phyloP scores from a whole-genome alignment of 495 filamentous ascomycete species.

The Aspergillus wentii region DNA sequence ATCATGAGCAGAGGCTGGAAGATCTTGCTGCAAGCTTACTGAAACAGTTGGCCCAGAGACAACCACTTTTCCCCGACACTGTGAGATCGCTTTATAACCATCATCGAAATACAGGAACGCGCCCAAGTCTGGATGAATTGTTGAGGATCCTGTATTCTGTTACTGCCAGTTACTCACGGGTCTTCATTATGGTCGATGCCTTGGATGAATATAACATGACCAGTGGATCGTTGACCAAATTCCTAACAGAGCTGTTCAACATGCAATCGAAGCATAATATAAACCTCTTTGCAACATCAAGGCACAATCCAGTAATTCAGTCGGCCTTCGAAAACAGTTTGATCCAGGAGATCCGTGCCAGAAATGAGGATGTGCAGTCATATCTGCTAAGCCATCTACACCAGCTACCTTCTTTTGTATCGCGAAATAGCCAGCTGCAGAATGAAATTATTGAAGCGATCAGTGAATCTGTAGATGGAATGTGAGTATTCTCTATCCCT shows the following conservation, averaged over 20 bases:
- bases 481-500: constrained; percentile 13
- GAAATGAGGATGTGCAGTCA: constrained; percentile 4
- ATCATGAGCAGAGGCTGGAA: constrained; percentile 15
- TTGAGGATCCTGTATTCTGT: neutral
- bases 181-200: constrained; percentile 35
- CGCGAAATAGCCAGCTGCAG: constrained; percentile 10
- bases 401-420: constrained; percentile 10
- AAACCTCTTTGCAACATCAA: constrained; percentile 16
- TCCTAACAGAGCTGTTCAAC: constrained; percentile 11
- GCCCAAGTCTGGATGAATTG: neutral
- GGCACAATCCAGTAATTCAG: constrained; percentile 2
- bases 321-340: neutral
- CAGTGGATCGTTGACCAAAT: constrained; percentile 1
- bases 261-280: neutral
- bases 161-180: neutral
- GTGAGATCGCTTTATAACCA: neutral
- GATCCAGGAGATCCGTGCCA: constrained; percentile 5
- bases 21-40: constrained; percentile 21
- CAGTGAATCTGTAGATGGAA: constrained; percentile 22
- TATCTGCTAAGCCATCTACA: constrained; percentile 5
- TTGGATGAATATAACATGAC: constrained; percentile 13
- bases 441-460: constrained; percentile 20
- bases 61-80: neutral
- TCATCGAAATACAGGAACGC: neutral
- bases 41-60: constrained; percentile 20